Conservation (phyloP, 495 filamentous ascomycete species). For the Xylaria venustula region DNA sequence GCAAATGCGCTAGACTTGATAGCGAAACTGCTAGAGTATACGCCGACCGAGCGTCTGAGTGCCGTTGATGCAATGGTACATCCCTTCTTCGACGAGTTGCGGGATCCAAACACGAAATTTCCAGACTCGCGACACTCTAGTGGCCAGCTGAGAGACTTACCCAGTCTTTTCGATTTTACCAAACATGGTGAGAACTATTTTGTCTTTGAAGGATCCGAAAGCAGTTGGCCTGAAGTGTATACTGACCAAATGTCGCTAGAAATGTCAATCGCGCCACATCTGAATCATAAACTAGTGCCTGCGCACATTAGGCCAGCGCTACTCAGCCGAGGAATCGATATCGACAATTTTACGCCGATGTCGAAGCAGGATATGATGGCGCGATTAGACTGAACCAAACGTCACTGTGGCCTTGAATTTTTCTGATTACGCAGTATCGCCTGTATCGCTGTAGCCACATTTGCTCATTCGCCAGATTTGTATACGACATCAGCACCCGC, state of each 20-base stretch:
- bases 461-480: slow-evolving; percentile 29
- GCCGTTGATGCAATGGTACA: slow-evolving; percentile 97
- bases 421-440: slow-evolving; percentile 25
- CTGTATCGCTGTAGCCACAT: slow-evolving; percentile 28
- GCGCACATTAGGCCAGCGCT: slow-evolving; percentile 73
- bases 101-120: slow-evolving; percentile 81
- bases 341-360: slow-evolving; percentile 90
- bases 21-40: slow-evolving; percentile 90
- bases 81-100: slow-evolving; percentile 96
- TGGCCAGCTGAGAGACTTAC: slow-evolving; percentile 72
- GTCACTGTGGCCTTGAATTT: slow-evolving; percentile 10
- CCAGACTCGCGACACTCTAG: slow-evolving; percentile 91
- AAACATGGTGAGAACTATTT: slow-evolving; percentile 69
- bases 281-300: slow-evolving; percentile 87
- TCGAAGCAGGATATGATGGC: slow-evolving; percentile 95
- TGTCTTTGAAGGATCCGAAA: too few relatives aligned
- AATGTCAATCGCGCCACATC: slow-evolving; percentile 85
- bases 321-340: slow-evolving; percentile 76
- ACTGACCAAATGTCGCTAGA: slow-evolving; percentile 53
- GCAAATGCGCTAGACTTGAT: slow-evolving; percentile 93
- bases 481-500: slow-evolving; percentile 24
- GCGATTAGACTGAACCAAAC: slow-evolving; percentile 77
- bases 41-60: slow-evolving; percentile 89
- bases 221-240: not conserved
- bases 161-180: slow-evolving; percentile 87